These are phyloP conservation scores for Mycena epipterygia DNA, from an alignment of 768 basidiomycete genomes.

Conservation along the genomic window DNA sequence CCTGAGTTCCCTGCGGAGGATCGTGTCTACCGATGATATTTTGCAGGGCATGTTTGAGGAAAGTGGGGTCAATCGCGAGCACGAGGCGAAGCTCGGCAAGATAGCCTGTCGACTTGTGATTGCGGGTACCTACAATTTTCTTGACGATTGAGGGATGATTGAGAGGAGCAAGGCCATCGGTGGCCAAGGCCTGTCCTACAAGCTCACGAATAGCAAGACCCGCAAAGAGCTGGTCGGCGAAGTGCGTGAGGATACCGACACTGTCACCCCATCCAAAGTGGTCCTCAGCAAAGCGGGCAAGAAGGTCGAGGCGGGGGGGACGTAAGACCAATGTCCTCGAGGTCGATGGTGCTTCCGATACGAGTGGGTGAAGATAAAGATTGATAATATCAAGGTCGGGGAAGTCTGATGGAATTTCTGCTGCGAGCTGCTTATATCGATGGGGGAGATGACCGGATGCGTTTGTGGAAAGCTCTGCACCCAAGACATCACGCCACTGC, in stretches of 20 bases:
- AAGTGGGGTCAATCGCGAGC: not conserved
- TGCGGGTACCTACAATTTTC: slow-evolving; percentile 7
- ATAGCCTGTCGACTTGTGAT: slow-evolving; percentile 15
- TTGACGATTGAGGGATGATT: not conserved
- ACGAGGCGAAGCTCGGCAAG: slow-evolving; percentile 17
- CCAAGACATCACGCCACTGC: slow-evolving; percentile 3
- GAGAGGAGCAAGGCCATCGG: not conserved
- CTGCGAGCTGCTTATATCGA: slow-evolving; percentile 44
- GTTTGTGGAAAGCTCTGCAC: slow-evolving; percentile 17
- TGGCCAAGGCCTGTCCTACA: not conserved
- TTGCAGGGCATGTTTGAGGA: slow-evolving; percentile 7
- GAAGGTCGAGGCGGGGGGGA: slow-evolving; percentile 10
- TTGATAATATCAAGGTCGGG: slow-evolving; percentile 51
- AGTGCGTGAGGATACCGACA: slow-evolving; percentile 20
- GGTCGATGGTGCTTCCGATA: not conserved
- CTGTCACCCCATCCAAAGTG: slow-evolving; percentile 26
- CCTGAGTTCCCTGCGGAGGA: not conserved
- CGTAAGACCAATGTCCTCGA: not conserved
- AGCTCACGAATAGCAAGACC: slow-evolving; percentile 20
- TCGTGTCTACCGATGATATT: slow-evolving; percentile 7
- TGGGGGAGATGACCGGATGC: slow-evolving; percentile 37
- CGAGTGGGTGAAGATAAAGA: slow-evolving; percentile 54
- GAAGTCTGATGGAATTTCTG: slow-evolving; percentile 45
- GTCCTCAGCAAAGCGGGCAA: slow-evolving; percentile 22
- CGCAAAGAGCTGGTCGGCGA: slow-evolving; percentile 16